phyloP scores from a whole-genome alignment of 192 early-diverging fungal species.

The Coemansia sp. region DNA sequence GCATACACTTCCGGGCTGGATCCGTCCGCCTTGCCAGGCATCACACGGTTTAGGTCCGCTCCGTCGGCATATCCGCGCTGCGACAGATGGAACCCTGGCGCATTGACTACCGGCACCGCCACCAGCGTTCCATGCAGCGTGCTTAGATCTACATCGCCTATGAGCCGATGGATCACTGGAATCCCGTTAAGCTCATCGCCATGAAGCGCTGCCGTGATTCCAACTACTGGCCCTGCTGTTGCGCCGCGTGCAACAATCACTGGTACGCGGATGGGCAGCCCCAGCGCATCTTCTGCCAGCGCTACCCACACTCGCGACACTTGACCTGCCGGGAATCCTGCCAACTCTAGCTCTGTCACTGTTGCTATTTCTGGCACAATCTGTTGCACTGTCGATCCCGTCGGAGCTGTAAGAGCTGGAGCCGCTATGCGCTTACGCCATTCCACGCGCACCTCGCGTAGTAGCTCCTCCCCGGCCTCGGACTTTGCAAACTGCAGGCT shows the following conservation, averaged over 20 bases:
- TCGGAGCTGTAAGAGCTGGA: conserved; percentile 3
- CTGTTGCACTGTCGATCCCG: not conserved
- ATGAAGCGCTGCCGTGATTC: conserved; percentile 82
- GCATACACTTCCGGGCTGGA: conserved; percentile 82
- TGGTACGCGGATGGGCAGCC: conserved; percentile 63
- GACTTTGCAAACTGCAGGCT: conserved; percentile 57
- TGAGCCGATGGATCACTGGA: conserved; percentile 83
- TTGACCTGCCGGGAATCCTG: conserved; percentile 57
- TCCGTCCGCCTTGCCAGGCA: conserved; percentile 78
- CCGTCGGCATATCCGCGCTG: conserved; percentile 84
- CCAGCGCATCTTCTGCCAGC: conserved; percentile 64
- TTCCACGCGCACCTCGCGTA: conserved; percentile 56
- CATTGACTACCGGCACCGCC: conserved; percentile 86
- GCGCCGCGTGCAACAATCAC: conserved; percentile 76
- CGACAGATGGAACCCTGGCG: conserved; percentile 77
- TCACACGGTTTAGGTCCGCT: conserved; percentile 81
- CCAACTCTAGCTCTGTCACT: conserved; percentile 57
- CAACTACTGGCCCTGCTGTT: conserved; percentile 60
- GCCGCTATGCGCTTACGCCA: conserved; percentile 33
- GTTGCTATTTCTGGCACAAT: conserved; percentile 28
- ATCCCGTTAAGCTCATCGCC: conserved; percentile 93
- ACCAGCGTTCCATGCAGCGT: conserved; percentile 81
- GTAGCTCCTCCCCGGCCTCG: conserved; percentile 56
- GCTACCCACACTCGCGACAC: conserved; percentile 63
- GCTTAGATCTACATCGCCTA: conserved; percentile 72